Conservation (phyloP, 176 grass and related monocot genomes). For the Aegilops sharonensis region DNA sequence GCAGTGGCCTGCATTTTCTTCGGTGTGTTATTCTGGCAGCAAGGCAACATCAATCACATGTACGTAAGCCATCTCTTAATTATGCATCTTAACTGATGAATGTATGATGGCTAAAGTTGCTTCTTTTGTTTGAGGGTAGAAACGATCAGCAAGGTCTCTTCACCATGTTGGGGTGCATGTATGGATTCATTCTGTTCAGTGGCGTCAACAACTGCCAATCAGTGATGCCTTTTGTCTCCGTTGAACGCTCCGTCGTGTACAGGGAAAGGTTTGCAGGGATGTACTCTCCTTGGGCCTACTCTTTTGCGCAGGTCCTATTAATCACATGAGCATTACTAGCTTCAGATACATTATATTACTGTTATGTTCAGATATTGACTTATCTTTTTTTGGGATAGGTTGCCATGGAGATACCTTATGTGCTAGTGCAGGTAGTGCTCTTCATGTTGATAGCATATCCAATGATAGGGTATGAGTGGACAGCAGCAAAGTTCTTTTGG, state of each 20-base stretch:
- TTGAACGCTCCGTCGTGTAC: conserved; percentile 62
- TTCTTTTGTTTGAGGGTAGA: conserved; percentile 22
- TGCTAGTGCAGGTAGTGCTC: conserved; percentile 37
- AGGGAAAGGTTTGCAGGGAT: conserved; percentile 89
- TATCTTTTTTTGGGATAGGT: conserved; percentile 21
- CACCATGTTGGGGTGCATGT: conserved; percentile 73
- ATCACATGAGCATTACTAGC: neutral
- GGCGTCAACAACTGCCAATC: conserved; percentile 61
- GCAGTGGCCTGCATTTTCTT: conserved; percentile 10
- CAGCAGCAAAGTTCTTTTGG: conserved; percentile 58
- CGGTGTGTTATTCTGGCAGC: conserved; percentile 53
- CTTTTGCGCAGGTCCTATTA: conserved; percentile 55
- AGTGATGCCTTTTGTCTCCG: conserved; percentile 57
- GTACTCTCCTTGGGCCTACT: conserved; percentile 89
- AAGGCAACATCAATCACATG: conserved; percentile 50
- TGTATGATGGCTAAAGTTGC: neutral
- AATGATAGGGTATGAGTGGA: conserved; percentile 61
- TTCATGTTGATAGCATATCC: conserved; percentile 65
- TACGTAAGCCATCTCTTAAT: conserved; percentile 34
- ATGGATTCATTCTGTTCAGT: conserved; percentile 38
- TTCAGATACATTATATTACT: neutral
- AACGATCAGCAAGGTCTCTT: conserved; percentile 66
- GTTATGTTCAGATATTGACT: neutral
- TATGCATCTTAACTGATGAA: conserved; percentile 6
- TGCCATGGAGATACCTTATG: conserved; percentile 62